phyloP scores from a whole-genome alignment of 2,329 filamentous ascomycete genomes.

The Fusarium brachygibbosum region DNA sequence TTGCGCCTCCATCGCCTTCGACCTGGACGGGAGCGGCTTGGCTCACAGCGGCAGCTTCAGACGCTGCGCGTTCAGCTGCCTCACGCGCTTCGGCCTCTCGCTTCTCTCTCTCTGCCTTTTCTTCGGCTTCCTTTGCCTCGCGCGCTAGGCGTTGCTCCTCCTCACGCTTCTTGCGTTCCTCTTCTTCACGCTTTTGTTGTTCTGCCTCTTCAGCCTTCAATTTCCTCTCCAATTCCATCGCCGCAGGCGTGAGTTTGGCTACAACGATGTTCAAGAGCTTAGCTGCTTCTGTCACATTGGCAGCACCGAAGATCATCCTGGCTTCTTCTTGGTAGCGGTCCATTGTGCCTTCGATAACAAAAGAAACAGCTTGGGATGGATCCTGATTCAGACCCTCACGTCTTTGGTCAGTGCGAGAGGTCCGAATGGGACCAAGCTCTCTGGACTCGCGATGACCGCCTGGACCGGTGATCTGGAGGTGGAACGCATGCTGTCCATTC shows the following conservation, averaged over 20 bases:
- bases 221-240: slow-evolving; percentile 84
- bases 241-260: slow-evolving; percentile 82
- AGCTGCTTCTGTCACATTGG: slow-evolving; percentile 74
- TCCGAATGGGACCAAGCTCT: slow-evolving; percentile 61
- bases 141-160: slow-evolving; percentile 75
- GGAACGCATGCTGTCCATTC: slow-evolving; percentile 66
- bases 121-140: slow-evolving; percentile 80
- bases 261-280: slow-evolving; percentile 77
- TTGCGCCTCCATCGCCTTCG: slow-evolving; percentile 60
- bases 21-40: slow-evolving; percentile 13
- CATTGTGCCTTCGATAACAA: slow-evolving; percentile 77
- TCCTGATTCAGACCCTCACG: slow-evolving; percentile 66
- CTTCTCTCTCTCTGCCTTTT: slow-evolving; percentile 74
- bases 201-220: slow-evolving; percentile 71
- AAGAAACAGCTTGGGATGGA: slow-evolving; percentile 81
- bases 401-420: slow-evolving; percentile 62
- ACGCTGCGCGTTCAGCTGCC: slow-evolving; percentile 68
- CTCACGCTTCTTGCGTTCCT: slow-evolving; percentile 72
- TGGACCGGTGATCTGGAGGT: slow-evolving; percentile 69
- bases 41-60: slow-evolving; percentile 65
- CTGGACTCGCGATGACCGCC: slow-evolving; percentile 64
- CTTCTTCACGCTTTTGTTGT: slow-evolving; percentile 63
- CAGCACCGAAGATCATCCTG: slow-evolving; percentile 82
- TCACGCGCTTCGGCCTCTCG: slow-evolving; percentile 79
- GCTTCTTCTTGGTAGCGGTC: slow-evolving; percentile 92